A percentile compares a stretch with the other conserved stretches of the same genome.
These are phyloP conservation scores for Wickerhamomyces sydowiorum DNA, from an alignment of 805 yeast species.

Conservation along the genomic window DNA sequence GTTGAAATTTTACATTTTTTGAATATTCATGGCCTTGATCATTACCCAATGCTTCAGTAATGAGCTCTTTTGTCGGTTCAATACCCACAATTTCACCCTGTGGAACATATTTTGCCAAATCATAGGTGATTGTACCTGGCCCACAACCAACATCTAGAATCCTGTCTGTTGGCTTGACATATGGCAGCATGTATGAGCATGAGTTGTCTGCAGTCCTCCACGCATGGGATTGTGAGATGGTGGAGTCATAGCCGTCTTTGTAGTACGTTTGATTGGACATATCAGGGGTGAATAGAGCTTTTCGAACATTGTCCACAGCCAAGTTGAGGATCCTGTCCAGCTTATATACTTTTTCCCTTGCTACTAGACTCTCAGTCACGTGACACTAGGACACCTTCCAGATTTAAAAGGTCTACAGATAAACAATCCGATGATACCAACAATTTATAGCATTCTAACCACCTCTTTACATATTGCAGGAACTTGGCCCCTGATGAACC, in stretches of 20 bases:
- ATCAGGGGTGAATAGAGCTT: too few relatives aligned
- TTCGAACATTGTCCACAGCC: too few relatives aligned
- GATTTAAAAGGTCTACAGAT: too few relatives aligned
- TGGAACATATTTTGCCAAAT: constrained; percentile 25
- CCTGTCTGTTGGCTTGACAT: constrained; percentile 21
- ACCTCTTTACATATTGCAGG: too few relatives aligned
- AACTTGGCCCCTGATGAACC: too few relatives aligned
- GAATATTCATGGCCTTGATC: too few relatives aligned
- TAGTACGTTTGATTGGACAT: constrained; percentile 22
- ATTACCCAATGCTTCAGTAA: constrained; percentile 13
- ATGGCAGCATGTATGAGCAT: constrained; percentile 22
- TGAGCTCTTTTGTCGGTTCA: constrained; percentile 26
- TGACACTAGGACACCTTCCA: too few relatives aligned
- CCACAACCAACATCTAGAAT: constrained; percentile 39
- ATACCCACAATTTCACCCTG: constrained; percentile 26
- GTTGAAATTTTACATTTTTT: constrained; percentile 3
- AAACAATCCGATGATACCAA: too few relatives aligned
- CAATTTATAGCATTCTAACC: too few relatives aligned
- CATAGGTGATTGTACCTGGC: constrained; percentile 35
- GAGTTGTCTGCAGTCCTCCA: constrained; percentile 31
- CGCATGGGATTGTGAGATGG: constrained; percentile 25
- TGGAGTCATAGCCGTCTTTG: constrained; percentile 18
- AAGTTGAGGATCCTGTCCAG: too few relatives aligned
- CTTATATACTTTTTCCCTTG: background rate
- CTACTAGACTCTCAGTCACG: too few relatives aligned